Evolutionary conservation across 1,284 basidiomycete species (phyloP), one percentile per base, ranked within the genome.

Genomic region (Wallemia mellicola): DNA sequence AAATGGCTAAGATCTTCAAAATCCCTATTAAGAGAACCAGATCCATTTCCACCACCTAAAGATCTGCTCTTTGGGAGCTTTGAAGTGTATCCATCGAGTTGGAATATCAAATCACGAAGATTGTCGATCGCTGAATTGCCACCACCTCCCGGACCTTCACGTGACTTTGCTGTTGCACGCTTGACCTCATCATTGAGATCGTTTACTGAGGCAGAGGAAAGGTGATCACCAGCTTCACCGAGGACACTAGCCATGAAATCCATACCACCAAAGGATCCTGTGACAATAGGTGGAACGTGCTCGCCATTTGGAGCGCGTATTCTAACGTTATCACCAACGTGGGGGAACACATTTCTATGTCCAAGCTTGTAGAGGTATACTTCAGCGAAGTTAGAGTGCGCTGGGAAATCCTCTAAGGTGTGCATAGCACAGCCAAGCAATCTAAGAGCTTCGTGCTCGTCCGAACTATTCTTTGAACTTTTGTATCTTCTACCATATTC

Each of bases 221-320:
- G 60, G 59, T 72, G 68, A 61, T 80, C 78, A 61, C 74, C 75
- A 14, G 77, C 77, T 67, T 80, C 74, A 7, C 74, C 74, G 62
- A 74, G 70, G 15, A 68, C 60, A 17, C 65, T 65, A 57, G 38
- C 63, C 58, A 83, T 79, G 66, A 92, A 92, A 68, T 92, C 87
- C 65, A 77, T 81, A 0, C 81, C 81, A 15, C 87, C 87, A 64
- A 92, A 92, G 0, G 86, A 84, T 7, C 83, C 87, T 1, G 88
- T 92, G 14, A 92, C 82, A 57, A 92, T 74, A 0, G 86, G 87
- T 1, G 82, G 79, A 25, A 88, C 83, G 68, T 73, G 74, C 62
- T 77, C 76, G 2, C 88, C 86, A 62, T 81, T 79, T 0, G 81
- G 84, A 25, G 83, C 80, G 61, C 81, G 79, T 26, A 94, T 73